A percentile compares a stretch with the other conserved stretches of the same genome.
Evolutionary conservation across 2,329 filamentous ascomycete species (phyloP).

Genomic region (Clonostachys byssicola): DNA sequence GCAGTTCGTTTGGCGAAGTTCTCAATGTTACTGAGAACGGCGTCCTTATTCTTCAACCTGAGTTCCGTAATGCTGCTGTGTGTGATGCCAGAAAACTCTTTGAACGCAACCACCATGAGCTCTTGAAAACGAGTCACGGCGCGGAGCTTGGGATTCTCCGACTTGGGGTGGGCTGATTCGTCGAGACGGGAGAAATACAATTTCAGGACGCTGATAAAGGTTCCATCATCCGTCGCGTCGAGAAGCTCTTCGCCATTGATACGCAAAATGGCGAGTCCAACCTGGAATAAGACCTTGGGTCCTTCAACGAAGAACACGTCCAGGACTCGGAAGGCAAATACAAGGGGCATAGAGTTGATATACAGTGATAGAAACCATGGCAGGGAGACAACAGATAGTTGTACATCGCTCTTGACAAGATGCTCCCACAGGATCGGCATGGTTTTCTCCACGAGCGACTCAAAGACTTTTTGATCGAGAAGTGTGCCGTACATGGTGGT

Average conservation of each 20-base stretch:
- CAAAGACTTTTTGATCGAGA: constrained; percentile 94
- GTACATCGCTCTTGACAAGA: constrained; percentile 93
- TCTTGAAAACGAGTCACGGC: constrained; percentile 96
- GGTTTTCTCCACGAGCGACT: constrained; percentile 95
- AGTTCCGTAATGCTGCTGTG: constrained; percentile 88
- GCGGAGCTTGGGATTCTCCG: constrained; percentile 89
- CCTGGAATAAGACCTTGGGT: constrained; percentile 94
- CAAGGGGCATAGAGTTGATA: constrained; percentile 98
- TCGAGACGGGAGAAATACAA: constrained; percentile 90
- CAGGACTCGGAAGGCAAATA: constrained; percentile 93
- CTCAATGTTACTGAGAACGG: constrained; percentile 92
- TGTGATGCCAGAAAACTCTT: constrained; percentile 94
- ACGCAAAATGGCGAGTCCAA: constrained; percentile 90
- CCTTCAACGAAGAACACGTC: constrained; percentile 99
- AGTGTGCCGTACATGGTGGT: constrained; percentile 99
- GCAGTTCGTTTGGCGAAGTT: constrained; percentile 96
- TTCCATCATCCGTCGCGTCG: constrained; percentile 89
- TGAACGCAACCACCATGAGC: constrained; percentile 98
- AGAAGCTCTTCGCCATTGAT: constrained; percentile 96
- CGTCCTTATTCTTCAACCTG: constrained; percentile 87
- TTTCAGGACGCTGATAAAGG: constrained; percentile 95
- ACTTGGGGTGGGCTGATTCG: constrained; percentile 92
- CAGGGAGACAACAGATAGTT: constrained; percentile 92
- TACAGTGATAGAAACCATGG: constrained; percentile 98
- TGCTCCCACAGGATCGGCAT: constrained; percentile 99